Percentiles rank a stretch among this genome's conserved stretches.
phyloP scores from a whole-genome alignment of 2,329 filamentous ascomycete species.

The Calonectria pseudoreteaudii region DNA sequence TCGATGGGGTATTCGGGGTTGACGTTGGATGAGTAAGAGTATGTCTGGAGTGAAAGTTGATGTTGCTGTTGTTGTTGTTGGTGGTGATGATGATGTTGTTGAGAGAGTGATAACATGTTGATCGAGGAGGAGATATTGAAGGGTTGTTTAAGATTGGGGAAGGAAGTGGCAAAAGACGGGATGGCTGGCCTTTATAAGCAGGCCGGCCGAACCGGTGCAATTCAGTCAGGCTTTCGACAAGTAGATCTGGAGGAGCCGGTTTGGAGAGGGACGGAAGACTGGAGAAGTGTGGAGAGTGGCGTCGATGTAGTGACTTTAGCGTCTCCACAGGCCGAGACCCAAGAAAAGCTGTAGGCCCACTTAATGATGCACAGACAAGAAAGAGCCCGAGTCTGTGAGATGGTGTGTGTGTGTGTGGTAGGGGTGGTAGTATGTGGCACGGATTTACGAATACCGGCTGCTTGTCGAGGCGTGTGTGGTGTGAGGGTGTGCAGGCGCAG shows the following conservation, averaged over 20 bases:
- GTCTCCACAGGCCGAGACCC: conserved; percentile 25
- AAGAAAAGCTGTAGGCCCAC: conserved; percentile 26
- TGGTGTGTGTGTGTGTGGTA: conserved; percentile 9
- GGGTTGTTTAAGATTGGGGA: conserved; percentile 37
- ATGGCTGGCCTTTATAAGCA: conserved; percentile 41
- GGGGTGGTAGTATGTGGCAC: conserved; percentile 10
- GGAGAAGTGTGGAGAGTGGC: conserved; percentile 14
- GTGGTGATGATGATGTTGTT: conserved; percentile 36
- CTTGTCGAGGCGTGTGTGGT: neutral
- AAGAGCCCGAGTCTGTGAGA: conserved; percentile 22
- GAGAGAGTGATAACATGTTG: conserved; percentile 48
- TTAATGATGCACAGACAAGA: conserved; percentile 29
- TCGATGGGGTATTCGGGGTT: conserved; percentile 30
- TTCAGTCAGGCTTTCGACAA: conserved; percentile 25
- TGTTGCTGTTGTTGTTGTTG: conserved; percentile 39
- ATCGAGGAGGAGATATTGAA: conserved; percentile 27
- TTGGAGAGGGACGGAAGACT: conserved; percentile 18
- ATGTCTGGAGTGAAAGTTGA: conserved; percentile 29
- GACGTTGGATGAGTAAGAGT: conserved; percentile 36
- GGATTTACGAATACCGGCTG: conserved; percentile 12
- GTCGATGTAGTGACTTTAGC: conserved; percentile 17
- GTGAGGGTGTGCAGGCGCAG: neutral
- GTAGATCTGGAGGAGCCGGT: conserved; percentile 21
- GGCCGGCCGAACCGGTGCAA: conserved; percentile 23
- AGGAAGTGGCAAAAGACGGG: conserved; percentile 41